phyloP scores from a whole-genome alignment of 768 basidiomycete species.

The Exidia glandulosa region DNA sequence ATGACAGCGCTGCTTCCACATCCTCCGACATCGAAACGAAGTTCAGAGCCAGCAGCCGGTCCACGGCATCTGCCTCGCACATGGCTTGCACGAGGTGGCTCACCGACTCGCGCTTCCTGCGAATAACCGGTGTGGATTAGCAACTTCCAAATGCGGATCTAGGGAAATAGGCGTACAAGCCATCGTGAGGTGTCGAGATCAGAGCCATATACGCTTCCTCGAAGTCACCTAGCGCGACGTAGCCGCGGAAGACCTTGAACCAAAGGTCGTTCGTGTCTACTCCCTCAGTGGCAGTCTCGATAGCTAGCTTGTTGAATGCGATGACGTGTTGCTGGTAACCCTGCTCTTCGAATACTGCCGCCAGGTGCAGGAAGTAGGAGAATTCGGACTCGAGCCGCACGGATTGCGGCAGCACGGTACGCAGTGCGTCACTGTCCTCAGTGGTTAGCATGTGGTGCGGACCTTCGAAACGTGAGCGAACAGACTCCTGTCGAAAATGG shows the following conservation, averaged over 20 bases:
- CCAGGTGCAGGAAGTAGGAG: slow-evolving; percentile 67
- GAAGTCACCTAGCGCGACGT: slow-evolving; percentile 60
- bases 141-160: slow-evolving; percentile 2
- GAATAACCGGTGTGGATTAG: no score
- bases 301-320: slow-evolving; percentile 65
- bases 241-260: slow-evolving; percentile 66
- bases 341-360: slow-evolving; percentile 58
- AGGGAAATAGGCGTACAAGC: slow-evolving; percentile 56
- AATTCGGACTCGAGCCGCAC: slow-evolving; percentile 50
- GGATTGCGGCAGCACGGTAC: slow-evolving; percentile 43
- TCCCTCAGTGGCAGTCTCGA: slow-evolving; percentile 50
- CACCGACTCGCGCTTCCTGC: slow-evolving; percentile 72
- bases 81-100: slow-evolving; percentile 79
- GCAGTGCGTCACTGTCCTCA: slow-evolving; percentile 57
- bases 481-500: not conserved
- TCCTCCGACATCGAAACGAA: slow-evolving; percentile 79
- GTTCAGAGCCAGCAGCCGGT: slow-evolving; percentile 66
- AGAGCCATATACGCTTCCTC: slow-evolving; percentile 82
- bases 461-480: slow-evolving; percentile 2
- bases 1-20: slow-evolving; percentile 78
- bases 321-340: slow-evolving; percentile 51
- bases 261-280: slow-evolving; percentile 61
- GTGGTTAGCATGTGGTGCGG: not conserved
- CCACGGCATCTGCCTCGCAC: slow-evolving; percentile 82
- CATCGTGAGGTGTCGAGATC: slow-evolving; percentile 61